Evolutionary conservation across 257 asterid species (phyloP).

Genomic region (Paraleonurus japonicus): DNA sequence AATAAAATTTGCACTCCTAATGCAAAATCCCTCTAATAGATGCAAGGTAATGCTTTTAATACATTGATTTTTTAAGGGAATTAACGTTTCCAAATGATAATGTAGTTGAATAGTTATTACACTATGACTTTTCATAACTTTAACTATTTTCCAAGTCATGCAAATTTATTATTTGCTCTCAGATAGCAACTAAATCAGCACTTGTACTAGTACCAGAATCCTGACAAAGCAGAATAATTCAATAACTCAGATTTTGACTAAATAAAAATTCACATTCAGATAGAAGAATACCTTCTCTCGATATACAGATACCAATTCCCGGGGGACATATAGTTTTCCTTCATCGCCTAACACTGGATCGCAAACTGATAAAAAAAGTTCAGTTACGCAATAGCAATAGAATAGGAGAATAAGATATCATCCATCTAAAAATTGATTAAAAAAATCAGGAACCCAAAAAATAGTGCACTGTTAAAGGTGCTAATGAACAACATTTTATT

Average conservation of each 20-base stretch:
- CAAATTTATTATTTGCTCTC: slow-evolving; percentile 3
- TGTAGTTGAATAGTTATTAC: not conserved
- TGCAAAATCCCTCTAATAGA: not conserved
- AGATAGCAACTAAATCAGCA: not conserved
- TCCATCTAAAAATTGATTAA: slow-evolving; percentile 6
- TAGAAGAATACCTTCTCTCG: slow-evolving; percentile 75
- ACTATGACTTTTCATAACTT: not conserved
- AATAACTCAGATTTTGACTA: not conserved
- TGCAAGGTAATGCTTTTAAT: not conserved
- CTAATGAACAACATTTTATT: slow-evolving; percentile 2
- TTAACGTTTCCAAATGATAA: not conserved
- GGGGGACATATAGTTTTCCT: slow-evolving; percentile 95
- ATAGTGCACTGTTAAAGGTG: not conserved
- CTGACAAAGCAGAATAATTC: not conserved
- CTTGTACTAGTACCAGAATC: not conserved
- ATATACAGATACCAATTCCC: slow-evolving; percentile 82
- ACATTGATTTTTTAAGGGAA: slow-evolving; percentile 7
- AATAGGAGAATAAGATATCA: slow-evolving; percentile 20
- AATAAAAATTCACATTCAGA: slow-evolving; percentile 2
- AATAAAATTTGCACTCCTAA: not conserved
- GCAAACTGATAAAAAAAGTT: slow-evolving; percentile 63
- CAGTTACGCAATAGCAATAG: slow-evolving; percentile 13
- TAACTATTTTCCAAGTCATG: not conserved
- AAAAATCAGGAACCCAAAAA: not conserved
- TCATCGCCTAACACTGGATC: slow-evolving; percentile 99